These are phyloP conservation scores for Pneumocystis murina DNA, from an alignment of 1,139 yeast genomes.

Conservation along the genomic window DNA sequence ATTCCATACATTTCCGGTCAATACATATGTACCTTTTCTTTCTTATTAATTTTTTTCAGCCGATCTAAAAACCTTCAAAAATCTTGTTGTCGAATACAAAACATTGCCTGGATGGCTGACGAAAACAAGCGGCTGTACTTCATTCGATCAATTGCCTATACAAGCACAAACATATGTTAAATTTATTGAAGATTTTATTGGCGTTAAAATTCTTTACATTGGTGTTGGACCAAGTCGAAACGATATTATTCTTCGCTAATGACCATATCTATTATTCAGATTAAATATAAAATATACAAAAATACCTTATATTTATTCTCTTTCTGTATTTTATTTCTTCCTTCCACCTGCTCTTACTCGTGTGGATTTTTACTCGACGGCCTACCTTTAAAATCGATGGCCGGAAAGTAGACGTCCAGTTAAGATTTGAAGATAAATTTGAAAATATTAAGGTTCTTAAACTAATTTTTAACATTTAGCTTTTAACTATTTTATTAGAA, in stretches of 20 bases:
- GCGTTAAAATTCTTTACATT: slow-evolving; percentile 86
- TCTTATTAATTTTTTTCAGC: slow-evolving; percentile 30
- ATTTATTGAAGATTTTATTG: slow-evolving; percentile 69
- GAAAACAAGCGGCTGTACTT: slow-evolving; percentile 58
- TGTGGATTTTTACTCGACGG: too few relatives aligned
- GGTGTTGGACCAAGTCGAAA: slow-evolving; percentile 98
- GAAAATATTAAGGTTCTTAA: too few relatives aligned
- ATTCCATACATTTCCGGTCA: slow-evolving; percentile 57
- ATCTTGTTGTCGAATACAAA: slow-evolving; percentile 77
- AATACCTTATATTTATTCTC: too few relatives aligned
- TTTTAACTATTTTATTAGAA: too few relatives aligned
- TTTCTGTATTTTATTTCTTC: neutral
- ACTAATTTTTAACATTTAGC: too few relatives aligned
- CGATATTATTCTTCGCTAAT: slow-evolving; percentile 10
- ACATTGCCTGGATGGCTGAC: slow-evolving; percentile 90
- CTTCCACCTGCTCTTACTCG: too few relatives aligned
- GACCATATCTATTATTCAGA: neutral
- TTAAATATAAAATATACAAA: neutral
- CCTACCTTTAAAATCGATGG: too few relatives aligned
- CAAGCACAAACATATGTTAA: slow-evolving; percentile 73
- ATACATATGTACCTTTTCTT: neutral
- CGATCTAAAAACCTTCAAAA: slow-evolving; percentile 63
- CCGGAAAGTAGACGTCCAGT: too few relatives aligned
- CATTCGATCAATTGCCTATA: slow-evolving; percentile 67
- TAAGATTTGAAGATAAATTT: too few relatives aligned